Base-by-base conservation (phyloP, 2,329 filamentous ascomycete species). In the Diaporthe capsici region DNA sequence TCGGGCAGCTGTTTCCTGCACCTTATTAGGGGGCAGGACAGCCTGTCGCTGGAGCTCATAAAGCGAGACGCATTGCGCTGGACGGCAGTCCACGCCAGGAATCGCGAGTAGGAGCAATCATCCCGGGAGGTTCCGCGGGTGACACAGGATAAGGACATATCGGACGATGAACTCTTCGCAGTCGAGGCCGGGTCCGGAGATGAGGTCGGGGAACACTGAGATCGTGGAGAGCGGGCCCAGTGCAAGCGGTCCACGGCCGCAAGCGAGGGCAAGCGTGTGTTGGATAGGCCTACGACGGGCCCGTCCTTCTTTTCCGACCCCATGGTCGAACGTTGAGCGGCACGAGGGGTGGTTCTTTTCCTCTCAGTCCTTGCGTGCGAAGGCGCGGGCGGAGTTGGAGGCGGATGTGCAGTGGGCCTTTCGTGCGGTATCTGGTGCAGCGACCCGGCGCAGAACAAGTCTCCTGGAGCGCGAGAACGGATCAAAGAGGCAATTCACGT, bases 61-160 rank as follows among this genome's bases (percentile, higher is more conserved):
- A 84, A 85, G 57, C 81, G 77, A 72, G 85, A 89, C 42, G 83
- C 84, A 81, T 90, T 91, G 79, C 89, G 88, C 80, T 88, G 87
- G 77, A 90, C 84, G 61, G 89, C 89, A 47, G 86, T 87, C 89
- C 89, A 91, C 71, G 89, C 87, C 78, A 91, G 87, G 81, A 91
- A 91, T 75, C 87, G 84, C 78, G 90, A 85, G 60, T 88, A 84
- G 28, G 87, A 87, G 79, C 89, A 90, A 78, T 89, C 87, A 76
- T 89, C 85, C 42, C 82, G 84, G 15, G 84, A 82, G 31, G 85
- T 86, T 63, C 86, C 84, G 76, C 85, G 86, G 78, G 84, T 85
- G 74, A 77, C 76, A 53, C 76, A 77, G 51, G 76, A 77, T 20
- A 77, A n/a, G 17, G 74, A 68, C 20, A 58, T 63, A 39, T 44